Evolutionary conservation across 192 early-diverging fungal species (phyloP).

Genomic region (Linnemannia zychae): DNA sequence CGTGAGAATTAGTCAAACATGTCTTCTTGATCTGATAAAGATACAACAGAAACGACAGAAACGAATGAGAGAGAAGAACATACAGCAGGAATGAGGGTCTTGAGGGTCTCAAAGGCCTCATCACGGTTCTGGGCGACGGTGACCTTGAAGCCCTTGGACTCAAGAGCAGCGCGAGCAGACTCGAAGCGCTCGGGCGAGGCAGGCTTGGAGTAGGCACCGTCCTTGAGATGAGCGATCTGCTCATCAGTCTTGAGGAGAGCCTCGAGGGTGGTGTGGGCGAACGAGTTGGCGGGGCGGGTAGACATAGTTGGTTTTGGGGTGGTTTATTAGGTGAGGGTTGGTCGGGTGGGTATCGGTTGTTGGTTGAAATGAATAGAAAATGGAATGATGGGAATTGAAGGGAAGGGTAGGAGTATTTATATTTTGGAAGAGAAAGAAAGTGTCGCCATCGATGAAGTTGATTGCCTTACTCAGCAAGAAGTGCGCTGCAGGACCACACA

Average conservation of each 20-base stretch:
- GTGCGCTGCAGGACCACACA: no score
- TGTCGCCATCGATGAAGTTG: not conserved
- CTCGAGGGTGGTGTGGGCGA: conserved; percentile 39
- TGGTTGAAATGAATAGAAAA: not conserved
- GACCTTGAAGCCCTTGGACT: conserved; percentile 59
- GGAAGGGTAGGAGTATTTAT: conserved; percentile 15
- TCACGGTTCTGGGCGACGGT: conserved; percentile 54
- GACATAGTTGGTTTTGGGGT: conserved; percentile 19
- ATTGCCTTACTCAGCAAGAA: conserved; percentile 1
- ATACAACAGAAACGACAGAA: not conserved
- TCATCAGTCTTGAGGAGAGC: conserved; percentile 37
- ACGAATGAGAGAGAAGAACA: not conserved
- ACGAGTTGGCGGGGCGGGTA: conserved; percentile 48
- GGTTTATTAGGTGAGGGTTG: not conserved
- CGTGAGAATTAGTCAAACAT: not conserved
- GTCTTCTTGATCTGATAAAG: not conserved
- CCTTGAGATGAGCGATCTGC: conserved; percentile 43
- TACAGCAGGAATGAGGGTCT: conserved; percentile 56
- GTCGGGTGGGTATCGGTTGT: not conserved
- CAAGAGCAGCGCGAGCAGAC: conserved; percentile 45
- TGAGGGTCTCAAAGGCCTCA: conserved; percentile 56
- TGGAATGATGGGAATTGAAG: not conserved
- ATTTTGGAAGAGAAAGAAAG: not conserved
- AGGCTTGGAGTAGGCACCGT: conserved; percentile 40
- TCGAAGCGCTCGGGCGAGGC: conserved; percentile 37